These are phyloP conservation scores for Exophiala alcalophila DNA, from an alignment of 2,329 filamentous ascomycete species.

Conservation along the genomic window DNA sequence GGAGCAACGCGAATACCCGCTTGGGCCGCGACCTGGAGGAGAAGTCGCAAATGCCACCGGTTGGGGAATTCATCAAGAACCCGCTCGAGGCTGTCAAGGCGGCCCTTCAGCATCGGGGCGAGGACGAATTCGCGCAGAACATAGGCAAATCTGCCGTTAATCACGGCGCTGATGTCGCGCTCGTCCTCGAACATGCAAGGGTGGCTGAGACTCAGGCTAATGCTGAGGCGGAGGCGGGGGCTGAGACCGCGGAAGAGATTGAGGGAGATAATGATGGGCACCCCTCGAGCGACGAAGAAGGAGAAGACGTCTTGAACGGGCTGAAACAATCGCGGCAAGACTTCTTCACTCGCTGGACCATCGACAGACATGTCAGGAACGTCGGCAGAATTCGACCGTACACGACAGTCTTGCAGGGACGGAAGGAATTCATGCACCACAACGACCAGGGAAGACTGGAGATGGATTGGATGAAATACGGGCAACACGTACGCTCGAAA, in stretches of 20 bases:
- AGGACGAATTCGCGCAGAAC: slow-evolving; percentile 16
- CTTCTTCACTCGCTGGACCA: slow-evolving; percentile 18
- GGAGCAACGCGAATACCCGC: slow-evolving; percentile 1
- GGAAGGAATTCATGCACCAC: no score
- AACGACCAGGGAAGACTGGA: no score
- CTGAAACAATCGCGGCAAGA: slow-evolving; percentile 22
- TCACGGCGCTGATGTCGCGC: slow-evolving; percentile 17
- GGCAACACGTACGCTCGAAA: no score
- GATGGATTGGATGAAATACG: no score
- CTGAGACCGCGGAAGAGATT: no score
- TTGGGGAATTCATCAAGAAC: slow-evolving; percentile 13
- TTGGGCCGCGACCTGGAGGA: slow-evolving; percentile 10
- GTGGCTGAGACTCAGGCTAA: slow-evolving; percentile 7
- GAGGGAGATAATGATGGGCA: no score
- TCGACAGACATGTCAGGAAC: slow-evolving; percentile 21
- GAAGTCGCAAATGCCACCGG: slow-evolving; percentile 12
- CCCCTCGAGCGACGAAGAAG: background rate
- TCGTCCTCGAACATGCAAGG: slow-evolving; percentile 12
- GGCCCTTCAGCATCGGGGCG: slow-evolving; percentile 10
- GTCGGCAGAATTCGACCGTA: no score
- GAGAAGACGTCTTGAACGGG: slow-evolving; percentile 10
- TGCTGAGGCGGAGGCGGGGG: no score
- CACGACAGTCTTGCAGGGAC: no score
- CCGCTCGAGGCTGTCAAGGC: slow-evolving; percentile 8
- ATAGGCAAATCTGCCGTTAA: slow-evolving; percentile 12